A percentile compares a stretch with the other conserved stretches of the same genome.
These are phyloP conservation scores for Phlebiopsis gigantea DNA, from an alignment of 768 basidiomycete genomes.

Conservation along the genomic window DNA sequence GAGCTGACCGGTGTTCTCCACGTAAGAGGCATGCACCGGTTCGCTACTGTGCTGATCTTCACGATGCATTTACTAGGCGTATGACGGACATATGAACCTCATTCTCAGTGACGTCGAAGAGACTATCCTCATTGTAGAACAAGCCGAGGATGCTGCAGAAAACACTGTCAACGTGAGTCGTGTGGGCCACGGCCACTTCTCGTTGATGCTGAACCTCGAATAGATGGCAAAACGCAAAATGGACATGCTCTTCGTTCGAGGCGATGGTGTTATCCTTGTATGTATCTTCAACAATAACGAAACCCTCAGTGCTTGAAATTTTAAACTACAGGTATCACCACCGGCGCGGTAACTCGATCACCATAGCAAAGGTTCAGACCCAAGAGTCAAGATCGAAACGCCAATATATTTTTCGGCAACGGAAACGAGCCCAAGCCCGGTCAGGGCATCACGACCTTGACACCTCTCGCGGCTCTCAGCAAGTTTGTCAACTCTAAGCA, in stretches of 20 bases:
- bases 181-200: not conserved
- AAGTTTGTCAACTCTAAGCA: not conserved
- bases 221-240: conserved; percentile 91
- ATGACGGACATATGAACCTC: conserved; percentile 99
- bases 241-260: conserved; percentile 97
- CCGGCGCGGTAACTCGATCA: not conserved
- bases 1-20: conserved; percentile 90
- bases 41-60: conserved; percentile 8
- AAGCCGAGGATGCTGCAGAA: conserved; percentile 57
- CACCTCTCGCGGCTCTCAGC: not conserved
- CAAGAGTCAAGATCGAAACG: too few relatives aligned
- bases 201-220: not conserved
- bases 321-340: not conserved
- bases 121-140: conserved; percentile 93
- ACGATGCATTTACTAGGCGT: conserved; percentile 56
- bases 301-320: too few relatives aligned
- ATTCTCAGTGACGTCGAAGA: conserved; percentile 98
- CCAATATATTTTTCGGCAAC: not conserved
- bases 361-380: not conserved
- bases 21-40: conserved; percentile 41
- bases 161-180: conserved; percentile 59
- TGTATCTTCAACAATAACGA: too few relatives aligned
- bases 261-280: conserved; percentile 95
- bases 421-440: not conserved
- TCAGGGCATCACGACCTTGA: not conserved